Base-by-base conservation (phyloP, 2,329 filamentous ascomycete species). In the Fusarium subtropicale region DNA sequence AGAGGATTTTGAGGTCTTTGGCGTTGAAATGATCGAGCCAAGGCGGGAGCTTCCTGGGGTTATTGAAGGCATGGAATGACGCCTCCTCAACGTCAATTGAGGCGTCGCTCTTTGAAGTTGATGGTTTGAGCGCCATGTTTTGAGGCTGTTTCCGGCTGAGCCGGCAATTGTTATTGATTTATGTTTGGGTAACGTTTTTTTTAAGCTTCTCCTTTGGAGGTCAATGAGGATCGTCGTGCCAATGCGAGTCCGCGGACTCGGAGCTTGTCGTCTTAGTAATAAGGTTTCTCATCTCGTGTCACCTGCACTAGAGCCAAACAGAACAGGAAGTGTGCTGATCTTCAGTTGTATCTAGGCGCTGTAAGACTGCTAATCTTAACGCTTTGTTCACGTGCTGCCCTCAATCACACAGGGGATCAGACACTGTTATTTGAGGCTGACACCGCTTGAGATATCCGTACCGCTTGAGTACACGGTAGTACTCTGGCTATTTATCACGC, bases 11-110 rank as follows among this genome's bases (percentile, higher is more conserved):
- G 20, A 71, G 68, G 41, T 71, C 69, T 12, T 64, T 69, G 8
- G 68, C 62, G 33, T 71, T 71, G 33, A 71, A 71, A 33, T 71
- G 69, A 18, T 71, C 69, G 12, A 71, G 51, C 69, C 69, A 71
- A 33, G 59, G 26, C 3, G 69, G 69, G 13, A 68, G 59, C 44
- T 26, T 47, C 51, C 31, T 64, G 0, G 59, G 51, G 18, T 16
- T 50, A 28, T 64, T 64, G 34, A 64, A 64, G 18, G 51, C 44
- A 20, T 45, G 22, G 13, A 64, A 64, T 13, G 44, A 44, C 16
- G 51, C 60, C 38, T 64, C 60, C 1, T 64, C 59, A 4, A 50
- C 36, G 13, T 38, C 59, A 18, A 57, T 44, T 30, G 38, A 45
- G 31, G 8, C n/a, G 12, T 50, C 28, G 6, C 47, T 39, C 8